Conservation (phyloP, 352 stramenopile genomes). For the Phytopythium oedochilum region DNA sequence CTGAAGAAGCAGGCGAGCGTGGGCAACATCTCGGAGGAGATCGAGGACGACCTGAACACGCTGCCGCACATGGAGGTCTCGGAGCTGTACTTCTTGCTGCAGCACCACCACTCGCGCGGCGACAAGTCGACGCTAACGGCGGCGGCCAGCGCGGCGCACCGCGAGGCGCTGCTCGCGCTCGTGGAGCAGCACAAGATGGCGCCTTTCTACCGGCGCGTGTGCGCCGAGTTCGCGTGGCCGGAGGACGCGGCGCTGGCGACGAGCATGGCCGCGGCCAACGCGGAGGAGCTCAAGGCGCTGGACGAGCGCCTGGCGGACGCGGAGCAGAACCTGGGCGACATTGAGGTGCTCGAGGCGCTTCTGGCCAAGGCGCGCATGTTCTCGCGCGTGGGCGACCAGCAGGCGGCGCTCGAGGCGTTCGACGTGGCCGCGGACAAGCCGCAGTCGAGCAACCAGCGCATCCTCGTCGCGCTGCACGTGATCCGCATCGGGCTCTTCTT, state of each 20-base stretch:
- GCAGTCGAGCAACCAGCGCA: constrained; percentile 96
- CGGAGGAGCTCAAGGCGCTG: constrained; percentile 65
- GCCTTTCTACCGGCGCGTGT: constrained; percentile 76
- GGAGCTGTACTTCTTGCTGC: constrained; percentile 72
- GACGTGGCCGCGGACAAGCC: constrained; percentile 90
- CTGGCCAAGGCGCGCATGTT: constrained; percentile 93
- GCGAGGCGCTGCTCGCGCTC: constrained; percentile 56
- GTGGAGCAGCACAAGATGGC: constrained; percentile 67
- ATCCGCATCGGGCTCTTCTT: constrained; percentile 89
- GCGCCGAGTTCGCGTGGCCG: constrained; percentile 64
- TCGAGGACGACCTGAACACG: constrained; percentile 75
- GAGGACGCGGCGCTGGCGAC: constrained; percentile 48
- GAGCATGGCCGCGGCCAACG: constrained; percentile 60
- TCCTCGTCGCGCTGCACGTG: constrained; percentile 95
- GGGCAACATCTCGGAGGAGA: constrained; percentile 85
- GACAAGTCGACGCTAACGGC: constrained; percentile 27
- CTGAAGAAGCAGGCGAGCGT: constrained; percentile 72
- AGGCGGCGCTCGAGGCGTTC: constrained; percentile 90
- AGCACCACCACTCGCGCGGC: constrained; percentile 48
- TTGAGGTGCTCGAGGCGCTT: constrained; percentile 96
- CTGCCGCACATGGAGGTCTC: constrained; percentile 77
- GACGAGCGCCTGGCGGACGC: constrained; percentile 89
- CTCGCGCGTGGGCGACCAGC: constrained; percentile 91
- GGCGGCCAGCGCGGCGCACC: constrained; percentile 22
- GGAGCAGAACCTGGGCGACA: constrained; percentile 96